These are phyloP conservation scores for Pythium volutum DNA, from an alignment of 352 stramenopile species.

Conservation along the genomic window DNA sequence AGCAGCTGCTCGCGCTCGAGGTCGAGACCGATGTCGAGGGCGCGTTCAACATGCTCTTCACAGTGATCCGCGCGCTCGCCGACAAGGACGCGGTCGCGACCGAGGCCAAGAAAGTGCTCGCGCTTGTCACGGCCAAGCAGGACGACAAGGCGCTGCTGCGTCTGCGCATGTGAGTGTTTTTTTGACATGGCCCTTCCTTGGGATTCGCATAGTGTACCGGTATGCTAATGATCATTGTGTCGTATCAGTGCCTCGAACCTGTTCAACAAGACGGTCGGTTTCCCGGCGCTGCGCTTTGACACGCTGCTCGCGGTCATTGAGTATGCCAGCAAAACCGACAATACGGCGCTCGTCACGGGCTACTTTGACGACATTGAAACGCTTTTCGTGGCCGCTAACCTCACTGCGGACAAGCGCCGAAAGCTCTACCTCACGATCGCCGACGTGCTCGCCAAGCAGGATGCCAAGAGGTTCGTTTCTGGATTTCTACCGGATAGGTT, in stretches of 20 bases:
- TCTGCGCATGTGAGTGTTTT: conserved; percentile 64
- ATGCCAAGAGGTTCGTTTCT: conserved; percentile 20
- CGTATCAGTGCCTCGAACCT: conserved; percentile 54
- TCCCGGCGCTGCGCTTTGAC: conserved; percentile 69
- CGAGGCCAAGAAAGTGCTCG: conserved; percentile 48
- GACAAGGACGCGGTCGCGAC: conserved; percentile 27
- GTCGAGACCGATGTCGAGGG: conserved; percentile 81
- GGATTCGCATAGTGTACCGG: not conserved
- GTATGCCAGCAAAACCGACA: conserved; percentile 53
- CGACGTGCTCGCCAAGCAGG: conserved; percentile 53
- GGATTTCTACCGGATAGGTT: too few species aligned
- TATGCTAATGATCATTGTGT: not conserved
- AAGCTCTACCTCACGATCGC: conserved; percentile 67
- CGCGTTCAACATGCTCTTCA: conserved; percentile 61
- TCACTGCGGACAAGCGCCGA: conserved; percentile 50
- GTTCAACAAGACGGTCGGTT: conserved; percentile 67
- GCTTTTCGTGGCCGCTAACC: conserved; percentile 42
- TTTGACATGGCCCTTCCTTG: not conserved
- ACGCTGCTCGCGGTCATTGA: conserved; percentile 56
- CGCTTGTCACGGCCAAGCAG: conserved; percentile 37
- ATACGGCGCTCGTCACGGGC: conserved; percentile 53
- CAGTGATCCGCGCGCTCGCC: conserved; percentile 43
- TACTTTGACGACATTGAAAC: conserved; percentile 72
- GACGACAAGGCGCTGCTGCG: conserved; percentile 65
- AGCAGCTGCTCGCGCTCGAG: conserved; percentile 58